Evolutionary conservation across 345 rosid genomes (phyloP), one percentile per base, ranked within the genome.

Genomic region (Salix purpurea): DNA sequence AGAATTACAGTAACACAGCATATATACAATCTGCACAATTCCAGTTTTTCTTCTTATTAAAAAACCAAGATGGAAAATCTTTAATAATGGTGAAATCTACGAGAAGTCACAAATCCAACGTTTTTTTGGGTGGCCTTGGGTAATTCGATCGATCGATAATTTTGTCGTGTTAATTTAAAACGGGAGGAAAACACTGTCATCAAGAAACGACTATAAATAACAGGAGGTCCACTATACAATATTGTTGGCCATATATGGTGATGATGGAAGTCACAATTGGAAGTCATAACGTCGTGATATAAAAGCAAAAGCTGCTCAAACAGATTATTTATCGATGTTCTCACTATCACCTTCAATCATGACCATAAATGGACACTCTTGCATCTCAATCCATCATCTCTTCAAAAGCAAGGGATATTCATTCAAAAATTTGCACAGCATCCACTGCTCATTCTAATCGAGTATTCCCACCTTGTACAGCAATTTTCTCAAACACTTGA

Each of bases 291-390:
- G 79, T 72, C 88, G 81, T 80, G 73, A 72, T 69, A 70, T 39
- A 68, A 77, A 84, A 84, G 84, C 84, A 74, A 80, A 84, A 77
- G 85, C 79, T 77, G 70, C 72, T 39, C 67, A 26, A 24, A n/a
- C 34, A 19, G 21, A 76, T 74, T 82, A 69, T 69, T 64, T 40
- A 69, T 39, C 62, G 44, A 62, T 78, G 21, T 69, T 70, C 73
- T 69, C 77, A 34, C 72, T 70, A 74, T 74, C 58, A 32, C 62
- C 61, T 58, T 34, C 44, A 81, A 84, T 82, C 80, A 86, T 84
- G 61, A 76, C 52, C 16, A 7, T 26, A 39, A 11, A 62, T 52
- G 58, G 60, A n/a, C 40, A 64, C 78, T 26, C 87, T 86, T 86
- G 81, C 23, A 58, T 73, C 69, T 21, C 84, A 86, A 86, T 80